Evolutionary conservation across 768 basidiomycete genomes (phyloP).

Genomic region (Boletus rubroflammeus): DNA sequence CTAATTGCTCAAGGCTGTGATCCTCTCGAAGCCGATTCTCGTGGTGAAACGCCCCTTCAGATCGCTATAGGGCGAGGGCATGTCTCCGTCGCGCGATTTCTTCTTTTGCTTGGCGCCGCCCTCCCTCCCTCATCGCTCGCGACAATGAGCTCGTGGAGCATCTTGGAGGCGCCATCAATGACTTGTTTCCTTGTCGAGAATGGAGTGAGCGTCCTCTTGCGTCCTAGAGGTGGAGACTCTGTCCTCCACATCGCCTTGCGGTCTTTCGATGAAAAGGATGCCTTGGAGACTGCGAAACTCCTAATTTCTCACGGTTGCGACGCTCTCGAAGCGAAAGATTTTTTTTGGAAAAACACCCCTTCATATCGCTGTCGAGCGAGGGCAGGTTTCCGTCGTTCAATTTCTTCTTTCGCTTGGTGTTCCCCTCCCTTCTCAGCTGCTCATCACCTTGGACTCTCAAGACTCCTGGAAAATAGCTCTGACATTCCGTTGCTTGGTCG

Average conservation of each 20-base stretch:
- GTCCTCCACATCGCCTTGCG: background rate
- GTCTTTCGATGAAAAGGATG: background rate
- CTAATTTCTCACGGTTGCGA: background rate
- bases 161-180: background rate
- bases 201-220: background rate
- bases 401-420: no score
- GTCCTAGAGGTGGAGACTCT: background rate
- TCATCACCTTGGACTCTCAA: no score
- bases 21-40: background rate
- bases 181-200: background rate
- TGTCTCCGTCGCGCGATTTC: background rate
- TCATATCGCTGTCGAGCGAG: background rate
- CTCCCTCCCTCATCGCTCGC: no score
- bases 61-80: background rate
- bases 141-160: background rate
- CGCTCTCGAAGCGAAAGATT: background rate
- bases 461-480: no score
- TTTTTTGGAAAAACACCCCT: background rate
- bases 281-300: background rate
- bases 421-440: no score
- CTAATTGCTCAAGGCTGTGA: background rate
- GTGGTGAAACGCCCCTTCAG: background rate
- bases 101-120: background rate
- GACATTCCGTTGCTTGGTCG: no score
- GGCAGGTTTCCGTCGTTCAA: no score